Conservation (phyloP, 176 grass and related monocot species). For the Pharus latifolius region DNA sequence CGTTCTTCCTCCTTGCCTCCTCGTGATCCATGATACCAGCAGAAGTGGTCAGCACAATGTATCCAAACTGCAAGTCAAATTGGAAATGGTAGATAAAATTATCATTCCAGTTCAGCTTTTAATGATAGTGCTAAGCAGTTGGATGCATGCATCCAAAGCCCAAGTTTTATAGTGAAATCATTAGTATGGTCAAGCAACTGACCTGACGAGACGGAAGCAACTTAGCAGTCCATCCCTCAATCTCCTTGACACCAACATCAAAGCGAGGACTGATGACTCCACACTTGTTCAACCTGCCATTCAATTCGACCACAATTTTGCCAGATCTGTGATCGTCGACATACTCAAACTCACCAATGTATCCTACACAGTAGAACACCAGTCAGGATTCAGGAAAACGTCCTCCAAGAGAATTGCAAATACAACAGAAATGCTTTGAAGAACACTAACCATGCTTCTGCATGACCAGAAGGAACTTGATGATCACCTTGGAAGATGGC, state of each 20-base stretch:
- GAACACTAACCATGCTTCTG: conserved; percentile 64
- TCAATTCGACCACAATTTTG: conserved; percentile 54
- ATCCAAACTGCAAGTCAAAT: conserved; percentile 44
- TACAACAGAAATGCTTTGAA: not conserved
- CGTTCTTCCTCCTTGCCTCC: conserved; percentile 53
- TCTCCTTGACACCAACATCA: conserved; percentile 66
- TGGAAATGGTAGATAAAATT: not conserved
- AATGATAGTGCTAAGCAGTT: too few species aligned
- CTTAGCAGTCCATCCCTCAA: conserved; percentile 54
- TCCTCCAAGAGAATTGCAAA: not conserved
- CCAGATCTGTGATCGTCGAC: conserved; percentile 55
- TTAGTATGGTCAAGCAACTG: not conserved
- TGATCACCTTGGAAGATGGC: conserved; percentile 69
- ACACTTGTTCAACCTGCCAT: conserved; percentile 67
- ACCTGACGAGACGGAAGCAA: conserved; percentile 57
- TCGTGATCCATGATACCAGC: conserved; percentile 68
- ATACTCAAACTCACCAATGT: conserved; percentile 60
- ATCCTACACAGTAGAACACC: conserved; percentile 8
- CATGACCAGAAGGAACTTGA: conserved; percentile 73
- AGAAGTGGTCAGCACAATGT: conserved; percentile 60
- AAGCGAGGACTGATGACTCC: conserved; percentile 63
- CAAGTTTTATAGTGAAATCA: not conserved
- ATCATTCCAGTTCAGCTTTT: not conserved
- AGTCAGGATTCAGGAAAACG: not conserved
- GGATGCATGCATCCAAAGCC: too few species aligned